Evolutionary conservation across 495 filamentous ascomycete species (phyloP).

Genomic region (Mytilinidion resinicola): DNA sequence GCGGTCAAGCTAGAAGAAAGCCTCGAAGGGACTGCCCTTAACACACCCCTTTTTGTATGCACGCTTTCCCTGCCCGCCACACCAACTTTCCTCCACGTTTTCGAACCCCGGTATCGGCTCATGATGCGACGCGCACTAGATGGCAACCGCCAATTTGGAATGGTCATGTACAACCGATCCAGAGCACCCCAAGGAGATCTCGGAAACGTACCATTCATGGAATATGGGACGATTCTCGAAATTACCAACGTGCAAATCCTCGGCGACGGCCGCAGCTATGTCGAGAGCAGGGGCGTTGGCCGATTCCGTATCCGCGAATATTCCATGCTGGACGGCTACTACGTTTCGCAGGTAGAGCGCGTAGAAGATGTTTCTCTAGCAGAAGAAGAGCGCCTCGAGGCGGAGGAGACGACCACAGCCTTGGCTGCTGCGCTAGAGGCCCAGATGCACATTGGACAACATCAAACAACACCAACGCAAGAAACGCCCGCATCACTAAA

Average conservation of each 20-base stretch:
- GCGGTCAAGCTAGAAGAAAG: slow-evolving; percentile 47
- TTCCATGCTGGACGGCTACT: slow-evolving; percentile 65
- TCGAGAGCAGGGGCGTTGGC: slow-evolving; percentile 67
- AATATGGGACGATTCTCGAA: slow-evolving; percentile 70
- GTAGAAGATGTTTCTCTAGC: slow-evolving; percentile 73
- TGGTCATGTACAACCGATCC: slow-evolving; percentile 65
- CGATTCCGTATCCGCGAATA: slow-evolving; percentile 66
- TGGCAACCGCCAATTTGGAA: slow-evolving; percentile 69
- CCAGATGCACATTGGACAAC: background rate
- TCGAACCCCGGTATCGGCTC: slow-evolving; percentile 81
- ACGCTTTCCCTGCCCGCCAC: slow-evolving; percentile 73
- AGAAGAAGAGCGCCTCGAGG: slow-evolving; percentile 72
- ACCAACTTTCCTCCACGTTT: slow-evolving; percentile 83
- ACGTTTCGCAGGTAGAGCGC: slow-evolving; percentile 63
- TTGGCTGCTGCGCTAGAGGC: background rate
- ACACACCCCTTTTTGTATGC: slow-evolving; percentile 73
- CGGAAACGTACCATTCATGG: slow-evolving; percentile 55
- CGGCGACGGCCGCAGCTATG: slow-evolving; percentile 71
- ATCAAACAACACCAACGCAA: slow-evolving; percentile 12
- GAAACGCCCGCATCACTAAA: slow-evolving; percentile 43
- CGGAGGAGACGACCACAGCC: slow-evolving; percentile 47
- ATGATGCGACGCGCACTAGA: slow-evolving; percentile 79
- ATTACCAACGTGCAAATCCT: slow-evolving; percentile 66
- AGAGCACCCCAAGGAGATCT: slow-evolving; percentile 51
- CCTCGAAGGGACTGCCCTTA: slow-evolving; percentile 47